Base-by-base conservation (phyloP, 164 flowering plant genomes). In the Vitis cinerea region DNA sequence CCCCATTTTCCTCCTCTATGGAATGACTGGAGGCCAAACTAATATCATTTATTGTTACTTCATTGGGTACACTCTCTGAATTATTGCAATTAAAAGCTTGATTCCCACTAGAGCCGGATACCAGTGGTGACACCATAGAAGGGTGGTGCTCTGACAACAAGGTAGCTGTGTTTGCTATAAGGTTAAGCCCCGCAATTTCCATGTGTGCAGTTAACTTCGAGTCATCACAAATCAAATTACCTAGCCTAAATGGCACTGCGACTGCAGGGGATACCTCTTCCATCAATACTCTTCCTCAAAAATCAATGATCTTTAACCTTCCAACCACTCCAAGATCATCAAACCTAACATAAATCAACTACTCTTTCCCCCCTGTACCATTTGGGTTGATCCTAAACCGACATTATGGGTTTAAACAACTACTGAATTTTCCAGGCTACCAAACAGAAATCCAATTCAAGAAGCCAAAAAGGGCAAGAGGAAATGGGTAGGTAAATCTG, bases 221-320 rank as follows among this genome's bases (percentile, higher is more conserved):
- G 9, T 65, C 72, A 56, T 84, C 86, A 62, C 83, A 80, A 12
- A 77, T 70, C 47, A 83, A 68, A 69, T 70, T 84, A 54, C 79
- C 75, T 68, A 80, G 71, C 66, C 84, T 77, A 74, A 82, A 77
- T 48, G 91, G 83, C 56, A 84, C 82, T 19, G 84, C 77, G 59
- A 79, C 81, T 9, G 84, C 78, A 2, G 81, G 75, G 67, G 87
- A 73, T 57, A 83, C 73, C 65, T 85, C 86, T 78, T 85, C 93
- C 89, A 89, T 83, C 78, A 77, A 69, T 54, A 69, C 64, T 72
- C 74, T 59, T 77, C 44, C 64, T 48, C 49, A 19, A 17, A 59
- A 3, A 69, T 37, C n/a, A 64, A 59, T 3, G 11, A 60, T 1
- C 10, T 59, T 37, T 3, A 58, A 27, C 16, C 10, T 55, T 47